phyloP scores from a whole-genome alignment of 495 filamentous ascomycete genomes.

The Talaromyces trachyspermus region DNA sequence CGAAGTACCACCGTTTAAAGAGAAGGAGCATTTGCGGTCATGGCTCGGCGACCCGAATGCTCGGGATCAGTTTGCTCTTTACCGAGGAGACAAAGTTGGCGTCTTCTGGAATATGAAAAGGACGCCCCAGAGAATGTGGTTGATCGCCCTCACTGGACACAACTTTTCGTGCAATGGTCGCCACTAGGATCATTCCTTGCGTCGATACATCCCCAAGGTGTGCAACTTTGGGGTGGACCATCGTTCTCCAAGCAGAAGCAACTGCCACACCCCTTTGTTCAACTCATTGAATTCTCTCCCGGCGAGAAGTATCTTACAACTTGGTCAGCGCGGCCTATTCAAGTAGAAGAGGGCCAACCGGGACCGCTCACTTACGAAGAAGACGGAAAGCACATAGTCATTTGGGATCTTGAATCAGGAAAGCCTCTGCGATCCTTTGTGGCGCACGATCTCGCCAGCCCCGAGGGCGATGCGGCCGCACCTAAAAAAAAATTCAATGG shows the following conservation, averaged over 20 bases:
- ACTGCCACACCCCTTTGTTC: slow-evolving; percentile 90
- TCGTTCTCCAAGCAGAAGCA: slow-evolving; percentile 85
- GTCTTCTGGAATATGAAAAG: slow-evolving; percentile 98
- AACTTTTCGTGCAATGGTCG: slow-evolving; percentile 96
- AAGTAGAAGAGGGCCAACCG: slow-evolving; percentile 82
- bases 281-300: slow-evolving; percentile 92
- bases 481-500: slow-evolving; percentile 93
- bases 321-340: slow-evolving; percentile 89
- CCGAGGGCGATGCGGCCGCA: slow-evolving; percentile 53
- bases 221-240: slow-evolving; percentile 90
- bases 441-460: slow-evolving; percentile 66
- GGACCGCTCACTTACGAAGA: slow-evolving; percentile 72
- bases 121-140: slow-evolving; percentile 81
- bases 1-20: slow-evolving; percentile 66
- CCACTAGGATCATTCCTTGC: slow-evolving; percentile 89
- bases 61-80: slow-evolving; percentile 92
- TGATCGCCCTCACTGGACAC: slow-evolving; percentile 91
- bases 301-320: slow-evolving; percentile 89
- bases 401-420: slow-evolving; percentile 91
- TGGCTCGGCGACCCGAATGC: slow-evolving; percentile 81
- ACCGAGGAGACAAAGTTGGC: slow-evolving; percentile 78
- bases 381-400: slow-evolving; percentile 97
- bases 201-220: slow-evolving; percentile 89
- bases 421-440: slow-evolving; percentile 89
- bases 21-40: slow-evolving; percentile 91